phyloP scores from a whole-genome alignment of 225 moss, liverwort and hornwort genomes.

The Pleurozium schreberi region DNA sequence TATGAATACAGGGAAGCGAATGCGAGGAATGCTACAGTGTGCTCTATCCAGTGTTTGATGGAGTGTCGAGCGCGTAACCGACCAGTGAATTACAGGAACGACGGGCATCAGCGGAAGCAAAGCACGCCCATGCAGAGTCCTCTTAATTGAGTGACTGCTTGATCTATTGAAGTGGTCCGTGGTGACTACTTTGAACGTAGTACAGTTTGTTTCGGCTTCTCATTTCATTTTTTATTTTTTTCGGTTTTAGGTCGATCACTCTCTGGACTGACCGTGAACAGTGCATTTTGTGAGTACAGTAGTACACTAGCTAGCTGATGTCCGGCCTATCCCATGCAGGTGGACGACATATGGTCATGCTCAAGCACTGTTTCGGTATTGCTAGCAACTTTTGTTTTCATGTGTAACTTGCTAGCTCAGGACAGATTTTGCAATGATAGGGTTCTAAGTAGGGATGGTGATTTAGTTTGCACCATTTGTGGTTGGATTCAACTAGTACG shows the following conservation, averaged over 20 bases:
- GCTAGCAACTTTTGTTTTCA: background rate
- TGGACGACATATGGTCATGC: background rate
- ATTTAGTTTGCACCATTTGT: background rate
- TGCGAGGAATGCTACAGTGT: background rate
- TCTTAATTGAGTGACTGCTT: background rate
- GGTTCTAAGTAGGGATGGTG: background rate
- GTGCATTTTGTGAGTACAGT: background rate
- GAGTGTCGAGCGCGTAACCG: background rate
- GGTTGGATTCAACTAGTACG: background rate
- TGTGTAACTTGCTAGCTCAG: background rate
- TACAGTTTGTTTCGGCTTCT: background rate
- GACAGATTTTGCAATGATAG: background rate
- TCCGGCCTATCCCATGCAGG: background rate
- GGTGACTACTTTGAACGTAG: background rate
- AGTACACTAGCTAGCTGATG: too few species aligned
- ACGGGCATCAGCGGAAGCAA: background rate
- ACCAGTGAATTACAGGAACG: background rate
- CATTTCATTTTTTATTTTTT: background rate
- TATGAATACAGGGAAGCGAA: background rate
- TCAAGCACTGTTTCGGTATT: background rate
- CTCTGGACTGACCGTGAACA: background rate
- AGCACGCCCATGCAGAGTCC: background rate
- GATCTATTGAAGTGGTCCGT: background rate
- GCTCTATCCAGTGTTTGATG: background rate
- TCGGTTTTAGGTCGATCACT: background rate